These are phyloP conservation scores for Pythium phragmitis DNA, from an alignment of 352 stramenopile genomes.

Conservation along the genomic window DNA sequence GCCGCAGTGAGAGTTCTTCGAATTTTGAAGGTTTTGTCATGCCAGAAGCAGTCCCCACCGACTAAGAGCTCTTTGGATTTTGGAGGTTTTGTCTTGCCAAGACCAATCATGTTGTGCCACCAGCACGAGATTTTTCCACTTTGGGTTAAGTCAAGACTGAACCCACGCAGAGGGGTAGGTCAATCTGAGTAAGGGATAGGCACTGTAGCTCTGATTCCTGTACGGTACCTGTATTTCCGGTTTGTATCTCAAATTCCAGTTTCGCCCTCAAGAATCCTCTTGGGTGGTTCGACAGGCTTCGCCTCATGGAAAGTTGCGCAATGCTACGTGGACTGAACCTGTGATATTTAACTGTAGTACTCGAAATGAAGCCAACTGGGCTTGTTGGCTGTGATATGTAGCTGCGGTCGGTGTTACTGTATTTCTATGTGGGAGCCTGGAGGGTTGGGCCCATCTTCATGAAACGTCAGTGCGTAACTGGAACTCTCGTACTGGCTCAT, in stretches of 20 bases:
- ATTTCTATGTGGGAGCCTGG: too few relatives aligned
- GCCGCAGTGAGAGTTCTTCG: too few relatives aligned
- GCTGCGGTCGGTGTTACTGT: neutral
- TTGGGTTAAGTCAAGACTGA: neutral
- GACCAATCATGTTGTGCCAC: neutral
- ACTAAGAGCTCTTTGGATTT: too few relatives aligned
- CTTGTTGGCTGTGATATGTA: neutral
- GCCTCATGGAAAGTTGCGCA: neutral
- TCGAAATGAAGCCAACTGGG: too few relatives aligned
- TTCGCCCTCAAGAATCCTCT: neutral
- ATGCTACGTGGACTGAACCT: too few relatives aligned
- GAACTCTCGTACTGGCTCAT: too few relatives aligned
- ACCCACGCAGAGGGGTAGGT: neutral
- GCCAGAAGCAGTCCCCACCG: too few relatives aligned
- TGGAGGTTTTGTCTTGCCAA: neutral
- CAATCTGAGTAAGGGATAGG: constrained; percentile 7
- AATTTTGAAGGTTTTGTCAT: too few relatives aligned
- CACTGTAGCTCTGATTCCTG: neutral
- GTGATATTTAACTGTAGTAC: too few relatives aligned
- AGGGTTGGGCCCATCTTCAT: neutral
- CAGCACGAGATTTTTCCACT: too few relatives aligned
- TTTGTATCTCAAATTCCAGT: constrained; percentile 1
- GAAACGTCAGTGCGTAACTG: too few relatives aligned
- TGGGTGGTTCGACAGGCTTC: neutral
- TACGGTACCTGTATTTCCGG: neutral